Evolutionary conservation across 108 stramenopile genomes (phyloP), one percentile per base, ranked within the genome.

Genomic region (Thalassiosira profunda): DNA sequence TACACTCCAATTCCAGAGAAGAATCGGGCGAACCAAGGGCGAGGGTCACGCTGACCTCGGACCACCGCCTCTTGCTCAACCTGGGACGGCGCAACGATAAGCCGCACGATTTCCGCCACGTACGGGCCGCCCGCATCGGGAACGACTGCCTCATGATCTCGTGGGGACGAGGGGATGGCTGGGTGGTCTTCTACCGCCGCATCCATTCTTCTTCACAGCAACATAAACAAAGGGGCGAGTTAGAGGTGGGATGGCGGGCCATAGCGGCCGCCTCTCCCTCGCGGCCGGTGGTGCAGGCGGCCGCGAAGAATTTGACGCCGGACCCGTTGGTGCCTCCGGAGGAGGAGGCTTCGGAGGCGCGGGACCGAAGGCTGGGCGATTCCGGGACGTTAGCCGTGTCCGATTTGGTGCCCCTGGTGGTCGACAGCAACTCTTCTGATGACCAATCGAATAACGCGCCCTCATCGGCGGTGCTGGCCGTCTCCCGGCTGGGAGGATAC

Each of bases 141-240:
- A 69, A 64, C 8, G 85, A 91, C 47, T 89, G 89, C 63, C 63
- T 92, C 20, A 79, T 74, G 5, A 69, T 92, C 5, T 89, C 89
- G 33, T 95, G 94, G 94, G 93, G 93, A 42, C 55, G 82, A 28
- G 58, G 54, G 14, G 91, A 91, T 73, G 90, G 87, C 3, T 58
- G 79, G 15, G 45, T 90, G 36, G 83, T 83, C 2, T 33, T 92
- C 24, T 95, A 95, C 73, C 85, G 88, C 11, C 63, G 89, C 24
- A 54, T 28, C 8, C 49, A 49, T n/a, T n/a, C n/a, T n/a, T n/a
- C n/a, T n/a, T n/a, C n/a, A 59, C 46, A 45, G 58, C 14, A 41
- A 71, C 35, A 63, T 33, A 8, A 49, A 68, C 35, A 65, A 67
- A 38, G 25, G 21, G 9, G 41, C 40, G 30, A 31, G 12, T 12